Percentiles rank a stretch among this genome's conserved stretches.
Evolutionary conservation across 2,329 filamentous ascomycete genomes (phyloP).

Genomic region (Stenocarpella maydis): DNA sequence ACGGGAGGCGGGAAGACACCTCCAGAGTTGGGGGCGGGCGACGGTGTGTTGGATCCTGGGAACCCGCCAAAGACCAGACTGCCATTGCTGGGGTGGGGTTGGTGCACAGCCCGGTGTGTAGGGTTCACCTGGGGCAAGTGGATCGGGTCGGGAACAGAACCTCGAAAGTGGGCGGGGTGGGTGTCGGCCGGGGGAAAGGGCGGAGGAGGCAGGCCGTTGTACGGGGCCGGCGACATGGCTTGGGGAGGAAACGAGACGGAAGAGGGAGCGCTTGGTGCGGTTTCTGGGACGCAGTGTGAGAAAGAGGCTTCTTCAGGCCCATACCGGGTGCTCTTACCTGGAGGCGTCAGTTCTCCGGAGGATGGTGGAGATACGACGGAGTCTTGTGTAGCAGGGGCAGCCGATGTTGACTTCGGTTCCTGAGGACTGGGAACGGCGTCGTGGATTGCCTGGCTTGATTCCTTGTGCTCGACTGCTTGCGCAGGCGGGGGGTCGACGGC

Average conservation of each 20-base stretch:
- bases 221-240: slow-evolving; percentile 22
- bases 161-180: slow-evolving; percentile 30
- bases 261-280: slow-evolving; percentile 27
- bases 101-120: slow-evolving; percentile 53
- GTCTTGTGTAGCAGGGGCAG: slow-evolving; percentile 22
- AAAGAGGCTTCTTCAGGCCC: background rate
- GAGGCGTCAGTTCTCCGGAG: slow-evolving; percentile 28
- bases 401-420: slow-evolving; percentile 14
- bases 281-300: slow-evolving; percentile 27
- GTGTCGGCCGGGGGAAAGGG: slow-evolving; percentile 26
- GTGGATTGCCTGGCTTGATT: background rate
- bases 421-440: background rate
- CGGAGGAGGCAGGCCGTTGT: slow-evolving; percentile 37
- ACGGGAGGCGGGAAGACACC: slow-evolving; percentile 57
- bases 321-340: slow-evolving; percentile 29
- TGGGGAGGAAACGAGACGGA: slow-evolving; percentile 24
- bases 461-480: slow-evolving; percentile 22
- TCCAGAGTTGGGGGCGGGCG: slow-evolving; percentile 60
- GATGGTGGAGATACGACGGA: slow-evolving; percentile 21
- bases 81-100: slow-evolving; percentile 61
- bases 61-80: slow-evolving; percentile 66
- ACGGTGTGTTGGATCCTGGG: slow-evolving; percentile 64
- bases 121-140: slow-evolving; percentile 37
- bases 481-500: slow-evolving; percentile 2
- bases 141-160: slow-evolving; percentile 32